phyloP scores from a whole-genome alignment of 2,329 filamentous ascomycete genomes.

The Sphaerulina musiva region DNA sequence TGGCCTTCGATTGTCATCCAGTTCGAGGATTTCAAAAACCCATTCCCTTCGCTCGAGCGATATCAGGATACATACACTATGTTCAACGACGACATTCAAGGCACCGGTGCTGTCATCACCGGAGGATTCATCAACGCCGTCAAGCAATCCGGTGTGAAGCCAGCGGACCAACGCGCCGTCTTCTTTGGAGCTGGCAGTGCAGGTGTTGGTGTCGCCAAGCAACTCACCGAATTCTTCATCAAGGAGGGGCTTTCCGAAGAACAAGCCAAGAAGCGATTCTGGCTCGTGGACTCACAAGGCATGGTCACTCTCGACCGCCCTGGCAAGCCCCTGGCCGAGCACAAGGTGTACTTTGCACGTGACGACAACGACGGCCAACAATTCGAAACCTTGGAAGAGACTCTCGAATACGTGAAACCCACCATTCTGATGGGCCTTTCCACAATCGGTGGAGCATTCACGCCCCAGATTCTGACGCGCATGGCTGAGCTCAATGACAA shows the following conservation, averaged over 20 bases:
- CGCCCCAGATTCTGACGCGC: conserved; percentile 67
- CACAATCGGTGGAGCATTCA: conserved; percentile 91
- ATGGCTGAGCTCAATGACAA: conserved; percentile 58
- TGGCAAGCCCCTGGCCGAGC: conserved; percentile 74
- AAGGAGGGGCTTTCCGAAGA: conserved; percentile 83
- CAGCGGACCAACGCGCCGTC: conserved; percentile 86
- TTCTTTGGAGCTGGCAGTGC: conserved; percentile 95
- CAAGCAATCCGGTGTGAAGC: conserved; percentile 74
- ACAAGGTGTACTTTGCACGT: conserved; percentile 65
- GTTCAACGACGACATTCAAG: conserved; percentile 99
- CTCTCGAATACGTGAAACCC: conserved; percentile 91
- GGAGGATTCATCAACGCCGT: conserved; percentile 71
- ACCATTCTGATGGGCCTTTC: conserved; percentile 91
- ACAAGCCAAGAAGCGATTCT: conserved; percentile 85
- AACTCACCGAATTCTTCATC: conserved; percentile 95
- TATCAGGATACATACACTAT: conserved; percentile 86
- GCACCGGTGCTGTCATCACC: conserved; percentile 89
- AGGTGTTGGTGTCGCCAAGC: conserved; percentile 94
- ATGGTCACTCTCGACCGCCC: conserved; percentile 89
- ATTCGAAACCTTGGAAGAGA: conserved; percentile 73
- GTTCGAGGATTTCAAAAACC: conserved; percentile 97
- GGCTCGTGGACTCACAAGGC: conserved; percentile 85
- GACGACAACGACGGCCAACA: conserved; percentile 60
- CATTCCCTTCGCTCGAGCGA: conserved; percentile 85
- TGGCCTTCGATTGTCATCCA: conserved; percentile 73